Conservation (phyloP, 139 green algal genomes). For the Tetradesmus obliquus region DNA sequence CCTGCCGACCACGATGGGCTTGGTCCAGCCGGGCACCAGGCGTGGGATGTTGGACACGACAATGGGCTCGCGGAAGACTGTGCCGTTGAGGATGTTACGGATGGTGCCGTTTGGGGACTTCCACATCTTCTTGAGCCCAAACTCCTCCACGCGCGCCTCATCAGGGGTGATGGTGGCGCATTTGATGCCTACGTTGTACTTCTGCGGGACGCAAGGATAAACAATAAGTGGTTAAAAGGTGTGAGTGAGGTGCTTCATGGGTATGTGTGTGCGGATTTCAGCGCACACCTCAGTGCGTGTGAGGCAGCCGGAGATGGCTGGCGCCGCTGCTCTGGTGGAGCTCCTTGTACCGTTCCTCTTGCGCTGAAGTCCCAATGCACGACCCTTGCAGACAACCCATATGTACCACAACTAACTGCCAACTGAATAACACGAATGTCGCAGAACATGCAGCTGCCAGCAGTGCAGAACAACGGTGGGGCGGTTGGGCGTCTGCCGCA, state of each 20-base stretch:
- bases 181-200: slow-evolving; percentile 96
- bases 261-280: too few relatives aligned
- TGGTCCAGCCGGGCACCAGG: slow-evolving; percentile 92
- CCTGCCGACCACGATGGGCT: slow-evolving; percentile 94
- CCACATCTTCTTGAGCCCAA: slow-evolving; percentile 90
- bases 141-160: slow-evolving; percentile 96
- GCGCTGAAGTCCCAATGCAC: too few relatives aligned
- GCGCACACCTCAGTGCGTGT: too few relatives aligned
- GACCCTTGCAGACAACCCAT: too few relatives aligned
- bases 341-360: too few relatives aligned
- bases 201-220: slow-evolving; percentile 55
- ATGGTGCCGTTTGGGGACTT: slow-evolving; percentile 92
- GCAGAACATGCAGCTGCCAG: too few relatives aligned
- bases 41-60: slow-evolving; percentile 94
- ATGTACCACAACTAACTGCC: too few relatives aligned
- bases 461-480: too few relatives aligned
- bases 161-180: slow-evolving; percentile 98
- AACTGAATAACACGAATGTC: too few relatives aligned
- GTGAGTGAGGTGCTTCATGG: not conserved
- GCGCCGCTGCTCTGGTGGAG: too few relatives aligned
- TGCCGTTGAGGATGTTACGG: slow-evolving; percentile 89
- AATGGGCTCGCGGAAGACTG: slow-evolving; percentile 97
- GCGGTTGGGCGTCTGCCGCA: too few relatives aligned
- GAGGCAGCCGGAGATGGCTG: too few relatives aligned
- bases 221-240: not conserved